Evolutionary conservation across 1,139 yeast genomes (phyloP), one percentile per base, ranked within the genome.

Genomic region (Candida sp.): DNA sequence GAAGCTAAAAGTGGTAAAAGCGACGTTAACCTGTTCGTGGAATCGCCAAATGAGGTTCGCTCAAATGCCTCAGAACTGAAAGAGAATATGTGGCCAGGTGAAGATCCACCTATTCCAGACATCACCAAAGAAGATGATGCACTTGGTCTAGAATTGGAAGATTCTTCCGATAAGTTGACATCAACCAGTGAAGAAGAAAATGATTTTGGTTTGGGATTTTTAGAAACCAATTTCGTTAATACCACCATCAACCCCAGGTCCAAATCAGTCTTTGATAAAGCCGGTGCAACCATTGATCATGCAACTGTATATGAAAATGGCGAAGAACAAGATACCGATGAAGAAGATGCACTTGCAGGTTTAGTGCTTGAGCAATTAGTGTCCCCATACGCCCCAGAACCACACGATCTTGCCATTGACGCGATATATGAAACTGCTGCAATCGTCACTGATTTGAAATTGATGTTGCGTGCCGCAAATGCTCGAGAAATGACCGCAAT

Each of bases 391-490:
- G 68, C 82, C 0, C 72, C 77, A 4, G 64, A 77, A 6, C 83
- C 89, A 1, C 67, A 75, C 9, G 82, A 80, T 47, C 63, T 66
- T 36, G 68, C 80, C 5, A 70, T 85, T 37, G 84, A 82, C 47
- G 58, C 80, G 41, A 75, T 84, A 35, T 78, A 77, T 52, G 87
- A 84, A 51, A 66, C 77, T 2, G 81, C 84, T 1, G 77, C 82
- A 0, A 60, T 83, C 39, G 79, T 79, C 0, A 77, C 81, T 46
- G 91, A 85, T 54, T 68, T 82, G 64, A 81, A 84, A 51, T 60
- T 85, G 47, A 72, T 84, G 74, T 60, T 84, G 39, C 69, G 90
- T 46, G 77, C 86, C 2, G 65, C 76, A 46, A 83, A 83, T 55
- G 83, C 79, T n/a, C 62, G 80, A 40, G 81, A 79, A 44, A 74